Conservation (phyloP, 208 protist species). For the Leishmania turanica region DNA sequence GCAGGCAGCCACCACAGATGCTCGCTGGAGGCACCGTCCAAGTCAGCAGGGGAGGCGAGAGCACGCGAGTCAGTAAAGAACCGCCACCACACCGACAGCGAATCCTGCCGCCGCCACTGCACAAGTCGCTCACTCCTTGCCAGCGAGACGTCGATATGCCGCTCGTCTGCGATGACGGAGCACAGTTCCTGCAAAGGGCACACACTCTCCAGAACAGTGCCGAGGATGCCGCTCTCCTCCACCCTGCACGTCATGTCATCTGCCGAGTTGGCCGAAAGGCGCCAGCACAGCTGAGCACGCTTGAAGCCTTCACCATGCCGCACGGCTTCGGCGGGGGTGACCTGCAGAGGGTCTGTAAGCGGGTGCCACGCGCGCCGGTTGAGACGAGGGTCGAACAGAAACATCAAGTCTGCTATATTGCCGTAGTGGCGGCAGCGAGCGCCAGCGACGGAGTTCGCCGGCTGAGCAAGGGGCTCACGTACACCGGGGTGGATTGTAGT, state of each 20-base stretch:
- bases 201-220: constrained; percentile 25
- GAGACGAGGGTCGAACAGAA: constrained; percentile 23
- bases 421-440: constrained; percentile 16
- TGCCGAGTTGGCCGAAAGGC: constrained; percentile 21
- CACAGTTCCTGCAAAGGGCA: constrained; percentile 42
- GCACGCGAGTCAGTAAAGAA: constrained; percentile 42
- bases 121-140: constrained; percentile 36
- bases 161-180: constrained; percentile 45
- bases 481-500: not conserved
- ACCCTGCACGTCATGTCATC: constrained; percentile 22
- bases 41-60: constrained; percentile 2
- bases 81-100: constrained; percentile 46
- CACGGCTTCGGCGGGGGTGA: not conserved
- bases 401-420: constrained; percentile 25
- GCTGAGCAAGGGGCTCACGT: not conserved
- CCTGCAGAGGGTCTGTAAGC: constrained; percentile 17
- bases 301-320: constrained; percentile 1
- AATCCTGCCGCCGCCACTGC: constrained; percentile 30
- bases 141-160: constrained; percentile 48
- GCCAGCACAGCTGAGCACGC: constrained; percentile 24
- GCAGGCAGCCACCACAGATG: constrained; percentile 46
- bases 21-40: not conserved
- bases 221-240: not conserved
- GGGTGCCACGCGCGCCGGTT: constrained; percentile 30
- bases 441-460: not conserved